Base-by-base conservation (phyloP, 306 rosid genomes). In the Herpetospermum pedunculosum region DNA sequence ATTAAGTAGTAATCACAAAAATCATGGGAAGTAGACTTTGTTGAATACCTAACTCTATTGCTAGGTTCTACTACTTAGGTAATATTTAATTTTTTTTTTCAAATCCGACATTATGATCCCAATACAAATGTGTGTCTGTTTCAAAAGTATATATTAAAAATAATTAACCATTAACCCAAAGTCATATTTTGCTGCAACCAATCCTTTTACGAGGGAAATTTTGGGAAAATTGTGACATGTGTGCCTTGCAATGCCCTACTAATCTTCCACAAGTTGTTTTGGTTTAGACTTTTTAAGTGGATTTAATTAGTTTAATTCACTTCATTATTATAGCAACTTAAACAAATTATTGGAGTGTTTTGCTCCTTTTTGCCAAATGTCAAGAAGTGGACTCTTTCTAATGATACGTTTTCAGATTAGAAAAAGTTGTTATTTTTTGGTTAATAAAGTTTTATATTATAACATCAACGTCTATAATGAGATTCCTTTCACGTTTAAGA, bases 141-240 rank as follows among this genome's bases (percentile, higher is more conserved):
- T 65, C 38, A 10, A 38, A 34, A 65, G 18, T 0, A 5, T 11
- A 10, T 19, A 65, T 65, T 65, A 37, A 19, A 38, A 65, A 65
- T 64, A 21, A 35, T 32, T 60, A 34, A 60, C 69, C 18, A 64
- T 34, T 63, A 64, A 16, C 11, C 12, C 69, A 34, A 34, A 64
- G 70, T 63, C 70, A 63, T 63, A 63, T 35, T 63, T 63, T 16
- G 47, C 70, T 63, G 70, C 70, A 63, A 63, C 19, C 34, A 18
- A 37, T n/a, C 3, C 1, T 8, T 35, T 62, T 34, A 55, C 11
- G 1, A 62, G 15, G 34, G 6, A 32, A 34, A 62, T 62, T 32
- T 30, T 0, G 4, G 8, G 14, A 5, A 32, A 34, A 32, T 25
- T 0, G 10, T 32, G 26, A 32, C 69, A 60, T 18, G 69, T 34